These are phyloP conservation scores for Penicillium sp. DNA, from an alignment of 2,329 filamentous ascomycete species.

Conservation along the genomic window DNA sequence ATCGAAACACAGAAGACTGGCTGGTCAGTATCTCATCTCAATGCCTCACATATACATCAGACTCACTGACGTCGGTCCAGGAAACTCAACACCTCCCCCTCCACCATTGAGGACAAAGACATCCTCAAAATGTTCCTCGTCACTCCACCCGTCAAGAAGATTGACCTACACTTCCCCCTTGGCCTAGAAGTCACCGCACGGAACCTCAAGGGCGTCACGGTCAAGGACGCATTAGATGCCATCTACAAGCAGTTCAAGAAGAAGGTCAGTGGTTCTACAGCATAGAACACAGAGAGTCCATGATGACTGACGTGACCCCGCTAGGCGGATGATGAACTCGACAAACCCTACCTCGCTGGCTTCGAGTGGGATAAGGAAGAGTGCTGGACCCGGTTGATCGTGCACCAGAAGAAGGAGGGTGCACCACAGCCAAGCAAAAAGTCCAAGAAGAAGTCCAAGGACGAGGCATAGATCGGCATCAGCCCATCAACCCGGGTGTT, in stretches of 20 bases:
- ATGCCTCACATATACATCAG: neutral
- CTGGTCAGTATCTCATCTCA: slow-evolving; percentile 26
- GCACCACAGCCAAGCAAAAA: slow-evolving; percentile 49
- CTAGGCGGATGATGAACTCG: slow-evolving; percentile 87
- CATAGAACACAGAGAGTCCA: neutral
- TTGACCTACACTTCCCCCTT: slow-evolving; percentile 87
- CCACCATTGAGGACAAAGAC: slow-evolving; percentile 76
- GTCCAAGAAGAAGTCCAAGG: slow-evolving; percentile 56
- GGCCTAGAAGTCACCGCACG: slow-evolving; percentile 85
- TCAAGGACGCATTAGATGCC: slow-evolving; percentile 93
- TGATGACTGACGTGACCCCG: slow-evolving; percentile 3
- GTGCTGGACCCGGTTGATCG: slow-evolving; percentile 81
- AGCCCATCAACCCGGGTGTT: neutral
- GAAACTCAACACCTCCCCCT: slow-evolving; percentile 89
- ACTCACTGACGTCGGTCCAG: slow-evolving; percentile 48
- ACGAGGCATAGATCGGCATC: slow-evolving; percentile 32
- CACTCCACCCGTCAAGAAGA: slow-evolving; percentile 83
- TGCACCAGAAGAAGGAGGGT: slow-evolving; percentile 76
- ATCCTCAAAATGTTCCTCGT: slow-evolving; percentile 79
- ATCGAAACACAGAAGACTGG: slow-evolving; percentile 40
- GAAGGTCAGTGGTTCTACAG: slow-evolving; percentile 61
- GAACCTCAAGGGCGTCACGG: slow-evolving; percentile 91
- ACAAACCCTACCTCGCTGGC: slow-evolving; percentile 80
- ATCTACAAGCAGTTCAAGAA: slow-evolving; percentile 98
- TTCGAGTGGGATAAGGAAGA: slow-evolving; percentile 97